phyloP scores from a whole-genome alignment of 805 yeast genomes.

The Zygoascus flipseniorum region DNA sequence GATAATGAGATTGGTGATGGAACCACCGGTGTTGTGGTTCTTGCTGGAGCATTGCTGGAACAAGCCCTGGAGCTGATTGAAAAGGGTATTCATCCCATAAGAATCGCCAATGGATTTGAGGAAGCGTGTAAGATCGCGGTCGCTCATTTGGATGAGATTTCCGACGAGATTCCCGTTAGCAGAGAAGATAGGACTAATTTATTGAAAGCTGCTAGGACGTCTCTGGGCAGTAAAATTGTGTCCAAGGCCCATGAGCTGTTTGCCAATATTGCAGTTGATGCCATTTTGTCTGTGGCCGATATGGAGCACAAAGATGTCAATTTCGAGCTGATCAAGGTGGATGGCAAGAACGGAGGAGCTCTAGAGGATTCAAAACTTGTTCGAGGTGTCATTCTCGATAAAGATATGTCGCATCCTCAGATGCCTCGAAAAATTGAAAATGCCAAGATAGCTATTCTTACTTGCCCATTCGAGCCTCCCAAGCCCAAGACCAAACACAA shows the following conservation, averaged over 20 bases:
- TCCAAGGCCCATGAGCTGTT: constrained; percentile 89
- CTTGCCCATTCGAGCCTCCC: constrained; percentile 99
- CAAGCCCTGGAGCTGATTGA: constrained; percentile 92
- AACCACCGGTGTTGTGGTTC: constrained; percentile 96
- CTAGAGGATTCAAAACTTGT: constrained; percentile 77
- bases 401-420: constrained; percentile 97
- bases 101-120: constrained; percentile 94
- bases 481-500: constrained; percentile 98
- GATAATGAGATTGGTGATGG: constrained; percentile 99
- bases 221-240: constrained; percentile 91
- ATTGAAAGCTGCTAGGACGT: constrained; percentile 87
- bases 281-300: constrained; percentile 88
- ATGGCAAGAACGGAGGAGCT: constrained; percentile 93
- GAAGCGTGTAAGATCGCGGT: constrained; percentile 93
- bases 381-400: constrained; percentile 88
- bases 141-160: constrained; percentile 59
- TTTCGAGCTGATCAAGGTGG: constrained; percentile 90
- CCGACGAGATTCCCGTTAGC: constrained; percentile 53
- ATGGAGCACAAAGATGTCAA: constrained; percentile 90
- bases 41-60: constrained; percentile 89
- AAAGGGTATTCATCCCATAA: constrained; percentile 94
- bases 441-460: constrained; percentile 86
- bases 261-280: constrained; percentile 95
- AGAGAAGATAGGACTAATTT: constrained; percentile 44
- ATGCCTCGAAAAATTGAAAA: constrained; percentile 79